A percentile compares a stretch with the other conserved stretches of the same genome.
Conservation (phyloP, 2,329 filamentous ascomycete species). For the Chaetomiaceae sp. region DNA sequence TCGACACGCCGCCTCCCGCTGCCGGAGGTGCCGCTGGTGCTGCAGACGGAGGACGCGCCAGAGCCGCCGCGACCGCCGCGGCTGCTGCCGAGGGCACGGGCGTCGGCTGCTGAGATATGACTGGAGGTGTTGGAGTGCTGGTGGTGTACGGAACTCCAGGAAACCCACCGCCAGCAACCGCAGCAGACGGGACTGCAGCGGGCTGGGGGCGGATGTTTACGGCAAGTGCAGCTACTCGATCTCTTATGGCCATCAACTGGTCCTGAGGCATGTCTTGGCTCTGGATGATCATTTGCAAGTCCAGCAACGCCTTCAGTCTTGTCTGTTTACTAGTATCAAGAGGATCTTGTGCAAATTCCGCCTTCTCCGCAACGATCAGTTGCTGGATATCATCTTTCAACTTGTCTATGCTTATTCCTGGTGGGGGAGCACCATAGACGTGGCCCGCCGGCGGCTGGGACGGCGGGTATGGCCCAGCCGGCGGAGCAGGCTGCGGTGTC, state of each 20-base stretch:
- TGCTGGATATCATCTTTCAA: slow-evolving; percentile 79
- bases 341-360: slow-evolving; percentile 70
- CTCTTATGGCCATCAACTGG: slow-evolving; percentile 78
- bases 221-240: slow-evolving; percentile 76
- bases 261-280: slow-evolving; percentile 73
- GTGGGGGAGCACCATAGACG: slow-evolving; percentile 31
- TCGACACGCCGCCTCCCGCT: slow-evolving; percentile 36
- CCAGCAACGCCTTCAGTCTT: slow-evolving; percentile 78
- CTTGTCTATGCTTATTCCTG: slow-evolving; percentile 61
- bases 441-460: slow-evolving; percentile 39
- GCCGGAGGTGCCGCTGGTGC: slow-evolving; percentile 29
- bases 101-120: slow-evolving; percentile 33
- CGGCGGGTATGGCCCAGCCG: slow-evolving; percentile 34
- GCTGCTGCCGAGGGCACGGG: slow-evolving; percentile 36
- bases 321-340: slow-evolving; percentile 71
- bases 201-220: slow-evolving; percentile 50
- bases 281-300: slow-evolving; percentile 76
- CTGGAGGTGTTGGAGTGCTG: slow-evolving; percentile 30
- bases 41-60: slow-evolving; percentile 32
- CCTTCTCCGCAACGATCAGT: slow-evolving; percentile 68
- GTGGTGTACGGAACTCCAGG: slow-evolving; percentile 25
- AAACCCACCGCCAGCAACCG: slow-evolving; percentile 27
- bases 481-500: slow-evolving; percentile 36
- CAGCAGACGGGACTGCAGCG: slow-evolving; percentile 25
- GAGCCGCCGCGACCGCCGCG: slow-evolving; percentile 23